phyloP scores from a whole-genome alignment of 306 rosid genomes.

The Betula pendula region DNA sequence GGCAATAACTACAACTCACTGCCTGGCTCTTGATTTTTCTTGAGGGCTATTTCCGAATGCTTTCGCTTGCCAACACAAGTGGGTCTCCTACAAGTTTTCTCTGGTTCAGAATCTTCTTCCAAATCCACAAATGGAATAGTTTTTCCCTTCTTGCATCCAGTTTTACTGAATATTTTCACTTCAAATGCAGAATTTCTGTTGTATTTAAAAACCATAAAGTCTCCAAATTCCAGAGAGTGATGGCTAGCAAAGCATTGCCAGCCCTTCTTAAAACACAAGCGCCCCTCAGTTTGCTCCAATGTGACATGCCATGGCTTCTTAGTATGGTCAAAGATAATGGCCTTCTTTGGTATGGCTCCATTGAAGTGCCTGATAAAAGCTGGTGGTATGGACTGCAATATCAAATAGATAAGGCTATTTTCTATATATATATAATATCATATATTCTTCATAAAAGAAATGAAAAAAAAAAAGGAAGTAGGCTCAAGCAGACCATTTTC shows the following conservation, averaged over 20 bases:
- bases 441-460: too few species aligned
- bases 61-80: neutral
- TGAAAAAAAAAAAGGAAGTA: too few species aligned
- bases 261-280: conserved; percentile 19
- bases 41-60: neutral
- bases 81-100: neutral
- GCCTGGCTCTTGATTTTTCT: neutral
- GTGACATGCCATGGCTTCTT: conserved; percentile 29
- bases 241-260: conserved; percentile 27
- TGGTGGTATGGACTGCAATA: conserved; percentile 27
- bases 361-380: conserved; percentile 25
- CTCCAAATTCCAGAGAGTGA: conserved; percentile 19
- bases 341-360: conserved; percentile 10
- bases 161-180: conserved; percentile 11
- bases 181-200: neutral
- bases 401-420: neutral
- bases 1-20: neutral
- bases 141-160: conserved; percentile 6
- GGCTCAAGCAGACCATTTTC: too few species aligned
- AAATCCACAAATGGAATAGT: neutral
- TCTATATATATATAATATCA: too few species aligned
- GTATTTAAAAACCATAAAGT: conserved; percentile 28
- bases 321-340: conserved; percentile 12
- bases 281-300: conserved; percentile 10
- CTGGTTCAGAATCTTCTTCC: neutral